These are phyloP conservation scores for Fusarium sp. DNA, from an alignment of 2,329 filamentous ascomycete species.

Conservation along the genomic window DNA sequence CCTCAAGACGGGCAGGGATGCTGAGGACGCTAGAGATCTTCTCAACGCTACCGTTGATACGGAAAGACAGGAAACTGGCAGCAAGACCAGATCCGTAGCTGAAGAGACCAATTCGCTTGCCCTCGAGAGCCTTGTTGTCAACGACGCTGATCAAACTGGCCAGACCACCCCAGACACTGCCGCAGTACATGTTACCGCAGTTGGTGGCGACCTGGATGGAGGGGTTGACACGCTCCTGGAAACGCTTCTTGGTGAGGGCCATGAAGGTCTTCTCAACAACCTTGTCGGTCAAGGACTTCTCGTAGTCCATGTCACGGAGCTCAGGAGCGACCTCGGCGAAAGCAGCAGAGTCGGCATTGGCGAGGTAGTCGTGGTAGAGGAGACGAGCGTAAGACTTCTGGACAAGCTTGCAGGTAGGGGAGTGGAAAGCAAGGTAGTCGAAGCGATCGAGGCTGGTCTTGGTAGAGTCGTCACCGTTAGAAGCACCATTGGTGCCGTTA, in stretches of 20 bases:
- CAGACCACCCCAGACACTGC: conserved; percentile 80
- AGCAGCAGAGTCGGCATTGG: conserved; percentile 70
- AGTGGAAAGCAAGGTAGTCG: conserved; percentile 84
- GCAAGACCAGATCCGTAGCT: conserved; percentile 82
- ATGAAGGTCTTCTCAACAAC: conserved; percentile 88
- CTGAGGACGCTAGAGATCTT: conserved; percentile 73
- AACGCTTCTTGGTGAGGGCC: conserved; percentile 83
- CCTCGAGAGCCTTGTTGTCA: conserved; percentile 68
- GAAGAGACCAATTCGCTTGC: conserved; percentile 80
- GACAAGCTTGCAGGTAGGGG: conserved; percentile 87
- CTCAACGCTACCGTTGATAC: conserved; percentile 75
- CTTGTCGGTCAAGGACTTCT: conserved; percentile 83
- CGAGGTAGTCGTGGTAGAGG: conserved; percentile 86
- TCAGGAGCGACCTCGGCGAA: conserved; percentile 82
- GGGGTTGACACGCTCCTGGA: conserved; percentile 79
- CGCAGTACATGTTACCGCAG: conserved; percentile 76
- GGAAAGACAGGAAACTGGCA: conserved; percentile 77
- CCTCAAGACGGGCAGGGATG: conserved; percentile 73
- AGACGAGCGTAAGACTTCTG: conserved; percentile 85
- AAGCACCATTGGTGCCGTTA: conserved; percentile 63
- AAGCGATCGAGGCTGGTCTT: conserved; percentile 81
- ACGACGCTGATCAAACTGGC: conserved; percentile 74
- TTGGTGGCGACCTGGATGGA: conserved; percentile 80
- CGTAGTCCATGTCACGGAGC: conserved; percentile 80
- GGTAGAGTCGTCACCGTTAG: conserved; percentile 56